Evolutionary conservation across 2,329 filamentous ascomycete species (phyloP).

Genomic region (Hymenoscyphus occultus): DNA sequence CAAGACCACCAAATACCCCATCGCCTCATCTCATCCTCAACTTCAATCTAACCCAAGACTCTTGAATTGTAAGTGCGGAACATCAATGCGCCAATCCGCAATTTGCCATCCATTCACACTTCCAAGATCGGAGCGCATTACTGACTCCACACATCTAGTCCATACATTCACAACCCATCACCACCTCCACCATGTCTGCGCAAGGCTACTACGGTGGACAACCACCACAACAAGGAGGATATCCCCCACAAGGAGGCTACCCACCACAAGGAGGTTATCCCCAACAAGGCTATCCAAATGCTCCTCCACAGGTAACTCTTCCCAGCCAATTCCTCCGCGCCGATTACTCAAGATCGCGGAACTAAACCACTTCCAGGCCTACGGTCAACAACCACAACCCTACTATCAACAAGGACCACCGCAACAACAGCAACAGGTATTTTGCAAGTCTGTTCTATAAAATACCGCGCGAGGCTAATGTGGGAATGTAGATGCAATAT

Average conservation of each 20-base stretch:
- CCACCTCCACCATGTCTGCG: conserved; percentile 31
- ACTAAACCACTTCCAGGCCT: conserved; percentile 1
- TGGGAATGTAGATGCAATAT: conserved; percentile 25
- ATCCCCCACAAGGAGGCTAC: conserved; percentile 6
- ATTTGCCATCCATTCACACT: background rate
- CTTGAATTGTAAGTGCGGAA: background rate
- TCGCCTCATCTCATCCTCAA: background rate
- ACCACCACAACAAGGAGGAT: conserved; percentile 19
- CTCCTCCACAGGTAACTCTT: conserved; percentile 16
- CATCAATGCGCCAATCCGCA: background rate
- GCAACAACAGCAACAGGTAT: background rate
- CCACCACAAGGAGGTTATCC: conserved; percentile 6
- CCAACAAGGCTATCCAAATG: background rate
- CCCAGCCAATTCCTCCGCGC: background rate
- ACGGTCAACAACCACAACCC: conserved; percentile 18
- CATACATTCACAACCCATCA: background rate
- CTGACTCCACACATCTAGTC: background rate
- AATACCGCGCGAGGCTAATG: too few relatives aligned
- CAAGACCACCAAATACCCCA: background rate
- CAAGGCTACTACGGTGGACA: conserved; percentile 38
- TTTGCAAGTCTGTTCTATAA: too few relatives aligned
- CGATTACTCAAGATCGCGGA: background rate
- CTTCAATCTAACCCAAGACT: background rate
- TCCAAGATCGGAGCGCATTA: background rate
- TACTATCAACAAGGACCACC: background rate